Base-by-base conservation (phyloP, 805 yeast genomes). In the Monosporozyma unispora region DNA sequence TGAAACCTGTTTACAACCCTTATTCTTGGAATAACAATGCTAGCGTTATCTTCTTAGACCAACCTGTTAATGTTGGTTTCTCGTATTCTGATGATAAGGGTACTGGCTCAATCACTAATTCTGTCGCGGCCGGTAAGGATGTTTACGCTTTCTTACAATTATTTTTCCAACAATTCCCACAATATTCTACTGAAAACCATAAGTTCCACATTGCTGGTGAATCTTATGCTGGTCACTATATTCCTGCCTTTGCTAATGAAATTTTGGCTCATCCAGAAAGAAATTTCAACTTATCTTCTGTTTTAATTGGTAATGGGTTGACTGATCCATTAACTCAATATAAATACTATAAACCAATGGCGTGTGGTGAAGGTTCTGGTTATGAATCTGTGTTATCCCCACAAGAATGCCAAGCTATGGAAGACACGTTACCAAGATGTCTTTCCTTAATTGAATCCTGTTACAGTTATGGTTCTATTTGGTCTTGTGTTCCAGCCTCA, bases 171-270 rank as follows among this genome's bases (percentile, higher is more conserved):
- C 64, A 80, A 9, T 91, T 91, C 66, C 96, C 96, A 0, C 81
- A 86, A 48, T 93, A 87, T 48, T 85, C 84, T 54, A 39, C 42
- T 21, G 42, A 39, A 21, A 54, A 63, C 2, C 80, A 83, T 50
- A 86, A 87, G 33, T 70, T 93, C 9, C 80, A 81, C 56, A 68
- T 93, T 35, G 96, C 96, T 0, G 99, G 99, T 37, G 99, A 93
- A 70, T 86, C 96, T 53, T 93, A 84, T 68, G 99, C 99, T 1
- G 99, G 99, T 21, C 98, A 93, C 63, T 90, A 91, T 70, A 85
- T 90, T 56, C 99, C 99, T 19, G 86, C 78, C 9, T 86, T 89
- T 68, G 95, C 95, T 7, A 66, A 78, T 51, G 95, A 87, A 67
- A 87, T 89, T 58, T 70, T 87, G 58, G 71, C 78, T 38, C 87